Conservation (phyloP, 1,284 basidiomycete species). For the Retiboletus fuscus region DNA sequence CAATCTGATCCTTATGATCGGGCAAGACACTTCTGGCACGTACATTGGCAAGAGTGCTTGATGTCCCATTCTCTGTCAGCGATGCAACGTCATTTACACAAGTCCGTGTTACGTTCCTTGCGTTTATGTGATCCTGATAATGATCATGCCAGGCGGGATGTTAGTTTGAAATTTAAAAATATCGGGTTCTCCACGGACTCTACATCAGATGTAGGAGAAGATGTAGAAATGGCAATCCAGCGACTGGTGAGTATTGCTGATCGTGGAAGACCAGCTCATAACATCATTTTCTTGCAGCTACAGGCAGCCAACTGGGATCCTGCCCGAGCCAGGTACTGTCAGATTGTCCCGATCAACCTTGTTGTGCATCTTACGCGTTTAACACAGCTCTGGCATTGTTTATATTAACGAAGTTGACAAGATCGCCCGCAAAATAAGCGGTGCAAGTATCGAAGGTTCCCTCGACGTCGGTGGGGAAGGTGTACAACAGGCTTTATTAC, state of each 20-base stretch:
- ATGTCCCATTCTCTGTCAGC: slow-evolving; percentile 91
- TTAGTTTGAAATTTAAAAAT: slow-evolving; percentile 54
- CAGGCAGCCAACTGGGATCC: slow-evolving; percentile 91
- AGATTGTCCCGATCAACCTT: not conserved
- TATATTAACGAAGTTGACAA: slow-evolving; percentile 98
- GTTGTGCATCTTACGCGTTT: slow-evolving; percentile 21
- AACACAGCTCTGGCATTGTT: slow-evolving; percentile 84
- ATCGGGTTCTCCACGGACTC: slow-evolving; percentile 29
- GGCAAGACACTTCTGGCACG: slow-evolving; percentile 91
- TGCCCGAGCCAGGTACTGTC: slow-evolving; percentile 72
- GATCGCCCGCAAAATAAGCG: slow-evolving; percentile 77
- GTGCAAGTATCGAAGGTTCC: slow-evolving; percentile 75
- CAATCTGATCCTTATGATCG: slow-evolving; percentile 40
- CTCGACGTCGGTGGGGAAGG: slow-evolving; percentile 96
- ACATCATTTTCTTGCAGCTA: slow-evolving; percentile 57
- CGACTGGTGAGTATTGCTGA: slow-evolving; percentile 67
- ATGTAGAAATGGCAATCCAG: slow-evolving; percentile 91
- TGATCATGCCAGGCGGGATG: slow-evolving; percentile 73
- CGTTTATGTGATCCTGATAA: slow-evolving; percentile 28
- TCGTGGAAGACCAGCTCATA: not conserved
- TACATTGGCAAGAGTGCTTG: slow-evolving; percentile 86
- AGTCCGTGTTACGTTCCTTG: slow-evolving; percentile 53
- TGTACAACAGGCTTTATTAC: slow-evolving; percentile 91
- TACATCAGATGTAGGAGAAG: slow-evolving; percentile 89
- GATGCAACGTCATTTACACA: slow-evolving; percentile 89